Conservation (phyloP, 345 rosid genomes). For the Schrenkiella parvula region DNA sequence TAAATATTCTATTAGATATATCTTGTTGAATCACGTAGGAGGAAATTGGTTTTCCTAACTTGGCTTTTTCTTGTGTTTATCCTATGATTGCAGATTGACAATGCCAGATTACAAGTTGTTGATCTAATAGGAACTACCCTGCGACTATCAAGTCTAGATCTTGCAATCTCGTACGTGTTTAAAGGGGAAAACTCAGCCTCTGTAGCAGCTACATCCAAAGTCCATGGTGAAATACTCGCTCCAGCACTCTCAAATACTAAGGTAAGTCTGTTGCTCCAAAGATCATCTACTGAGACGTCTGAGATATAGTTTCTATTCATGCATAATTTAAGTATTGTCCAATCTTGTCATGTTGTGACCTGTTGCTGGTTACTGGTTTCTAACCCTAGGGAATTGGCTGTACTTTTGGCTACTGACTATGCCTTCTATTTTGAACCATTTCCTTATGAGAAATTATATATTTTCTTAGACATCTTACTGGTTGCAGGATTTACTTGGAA, state of each 20-base stretch:
- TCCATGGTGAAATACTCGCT: constrained; percentile 65
- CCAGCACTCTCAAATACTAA: constrained; percentile 72
- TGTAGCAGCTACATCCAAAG: constrained; percentile 53
- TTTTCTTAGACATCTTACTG: constrained; percentile 17
- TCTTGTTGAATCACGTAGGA: constrained; percentile 10
- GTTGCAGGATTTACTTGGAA: constrained; percentile 63
- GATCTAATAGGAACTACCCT: constrained; percentile 74
- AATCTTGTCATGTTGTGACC: background rate
- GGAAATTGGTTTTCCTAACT: constrained; percentile 6
- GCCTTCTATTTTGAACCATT: background rate
- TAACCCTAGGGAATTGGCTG: background rate
- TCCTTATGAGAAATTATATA: background rate
- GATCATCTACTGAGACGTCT: constrained; percentile 6
- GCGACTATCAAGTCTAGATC: constrained; percentile 74
- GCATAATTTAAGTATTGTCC: background rate
- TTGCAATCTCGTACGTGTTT: constrained; percentile 54
- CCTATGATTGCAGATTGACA: constrained; percentile 57
- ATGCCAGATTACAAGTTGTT: constrained; percentile 60
- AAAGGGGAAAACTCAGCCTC: constrained; percentile 51
- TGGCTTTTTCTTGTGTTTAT: constrained; percentile 16
- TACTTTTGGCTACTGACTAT: background rate
- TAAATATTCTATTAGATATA: constrained; percentile 32
- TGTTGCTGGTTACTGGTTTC: constrained; percentile 1
- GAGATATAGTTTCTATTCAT: background rate
- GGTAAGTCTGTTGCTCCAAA: constrained; percentile 44